Conservation (phyloP, 129 eudicot genomes). For the Silybum marianum region DNA sequence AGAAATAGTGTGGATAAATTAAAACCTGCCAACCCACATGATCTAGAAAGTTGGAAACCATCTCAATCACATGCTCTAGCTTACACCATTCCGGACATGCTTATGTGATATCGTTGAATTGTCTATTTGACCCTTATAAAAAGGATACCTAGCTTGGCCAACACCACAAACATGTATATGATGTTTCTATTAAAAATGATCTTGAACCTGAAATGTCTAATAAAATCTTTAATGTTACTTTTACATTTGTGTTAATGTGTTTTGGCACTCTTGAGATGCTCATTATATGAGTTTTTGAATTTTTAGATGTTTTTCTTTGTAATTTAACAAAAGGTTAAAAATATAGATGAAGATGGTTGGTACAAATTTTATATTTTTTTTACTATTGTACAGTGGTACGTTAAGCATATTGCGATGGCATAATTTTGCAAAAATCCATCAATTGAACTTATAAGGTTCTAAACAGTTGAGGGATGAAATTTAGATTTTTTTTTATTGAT, state of each 20-base stretch:
- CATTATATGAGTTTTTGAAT: not conserved
- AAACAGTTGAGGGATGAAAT: not conserved
- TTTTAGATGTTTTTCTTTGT: not conserved
- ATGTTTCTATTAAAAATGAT: not conserved
- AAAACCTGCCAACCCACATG: not conserved
- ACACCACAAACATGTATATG: not conserved
- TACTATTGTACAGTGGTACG: too few relatives aligned
- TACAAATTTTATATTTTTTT: not conserved
- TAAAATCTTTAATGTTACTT: not conserved
- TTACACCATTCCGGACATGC: not conserved
- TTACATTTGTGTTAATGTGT: not conserved
- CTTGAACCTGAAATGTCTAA: not conserved
- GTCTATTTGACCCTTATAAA: not conserved
- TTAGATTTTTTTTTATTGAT: not conserved
- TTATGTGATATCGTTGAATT: not conserved
- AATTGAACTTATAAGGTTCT: not conserved
- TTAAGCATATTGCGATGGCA: not conserved
- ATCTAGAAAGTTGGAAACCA: not conserved
- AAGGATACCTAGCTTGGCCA: not conserved
- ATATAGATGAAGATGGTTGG: not conserved
- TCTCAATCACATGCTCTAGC: not conserved
- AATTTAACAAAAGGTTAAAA: not conserved
- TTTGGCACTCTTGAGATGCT: not conserved
- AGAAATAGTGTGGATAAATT: not conserved
- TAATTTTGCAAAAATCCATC: not conserved